Conservation (phyloP, 805 yeast species). For the Teunomyces barrocoloradensis region DNA sequence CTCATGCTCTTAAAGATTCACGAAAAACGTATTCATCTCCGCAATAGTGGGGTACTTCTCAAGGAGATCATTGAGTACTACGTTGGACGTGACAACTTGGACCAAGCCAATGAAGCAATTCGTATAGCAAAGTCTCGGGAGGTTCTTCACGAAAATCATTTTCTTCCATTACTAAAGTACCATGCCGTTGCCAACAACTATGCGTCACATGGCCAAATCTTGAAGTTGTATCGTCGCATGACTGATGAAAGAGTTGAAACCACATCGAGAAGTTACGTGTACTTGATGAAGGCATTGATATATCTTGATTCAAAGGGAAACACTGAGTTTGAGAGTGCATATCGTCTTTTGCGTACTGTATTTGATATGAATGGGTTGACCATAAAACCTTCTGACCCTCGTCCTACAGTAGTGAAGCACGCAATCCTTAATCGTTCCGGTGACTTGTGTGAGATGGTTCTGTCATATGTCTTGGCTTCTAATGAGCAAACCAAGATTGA, state of each 20-base stretch:
- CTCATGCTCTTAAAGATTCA: slow-evolving; percentile 10
- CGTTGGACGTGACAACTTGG: slow-evolving; percentile 14
- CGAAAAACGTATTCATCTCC: slow-evolving; percentile 7
- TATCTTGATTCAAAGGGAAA: slow-evolving; percentile 20
- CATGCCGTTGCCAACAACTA: slow-evolving; percentile 15
- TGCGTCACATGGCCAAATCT: slow-evolving; percentile 20
- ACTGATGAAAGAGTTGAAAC: slow-evolving; percentile 21
- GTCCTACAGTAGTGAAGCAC: slow-evolving; percentile 1
- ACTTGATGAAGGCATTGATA: slow-evolving; percentile 30
- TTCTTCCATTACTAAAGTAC: slow-evolving; percentile 27
- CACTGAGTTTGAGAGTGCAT: slow-evolving; percentile 25
- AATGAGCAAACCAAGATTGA: slow-evolving; percentile 13
- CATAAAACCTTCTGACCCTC: not conserved
- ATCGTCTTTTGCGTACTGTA: slow-evolving; percentile 27
- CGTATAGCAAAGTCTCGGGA: slow-evolving; percentile 14
- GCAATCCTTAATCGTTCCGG: slow-evolving; percentile 12
- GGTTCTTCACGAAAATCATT: slow-evolving; percentile 24
- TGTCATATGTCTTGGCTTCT: slow-evolving; percentile 20
- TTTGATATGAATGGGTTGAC: slow-evolving; percentile 32
- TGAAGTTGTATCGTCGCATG: slow-evolving; percentile 35
- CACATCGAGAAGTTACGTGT: slow-evolving; percentile 28
- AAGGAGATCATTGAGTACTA: slow-evolving; percentile 27
- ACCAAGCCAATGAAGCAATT: slow-evolving; percentile 21
- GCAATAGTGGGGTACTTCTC: slow-evolving; percentile 14
- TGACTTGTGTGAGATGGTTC: slow-evolving; percentile 24